Conservation (phyloP, 768 basidiomycete species). For the Rhodotorula diobovata region DNA sequence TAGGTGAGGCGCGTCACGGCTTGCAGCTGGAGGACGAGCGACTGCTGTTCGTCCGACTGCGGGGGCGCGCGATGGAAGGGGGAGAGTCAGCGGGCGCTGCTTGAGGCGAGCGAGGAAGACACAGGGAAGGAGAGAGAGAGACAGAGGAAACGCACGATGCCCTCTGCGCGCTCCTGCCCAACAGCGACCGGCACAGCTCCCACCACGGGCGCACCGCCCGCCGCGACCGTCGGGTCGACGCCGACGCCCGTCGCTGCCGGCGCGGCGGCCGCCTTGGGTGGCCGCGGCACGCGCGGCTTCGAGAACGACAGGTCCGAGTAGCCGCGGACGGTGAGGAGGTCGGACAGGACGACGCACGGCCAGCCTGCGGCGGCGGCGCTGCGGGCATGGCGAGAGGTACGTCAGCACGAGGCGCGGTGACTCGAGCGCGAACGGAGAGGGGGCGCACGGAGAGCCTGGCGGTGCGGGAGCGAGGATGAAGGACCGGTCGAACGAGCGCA, state of each 20-base stretch:
- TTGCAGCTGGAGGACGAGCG: conserved; percentile 65
- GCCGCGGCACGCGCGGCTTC: conserved; percentile 51
- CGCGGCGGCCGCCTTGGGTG: conserved; percentile 42
- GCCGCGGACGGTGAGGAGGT: conserved; percentile 74
- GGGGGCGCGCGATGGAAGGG: not conserved
- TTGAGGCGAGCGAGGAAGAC: not conserved
- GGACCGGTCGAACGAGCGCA: conserved; percentile 88
- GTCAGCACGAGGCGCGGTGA: not conserved
- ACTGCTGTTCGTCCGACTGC: conserved; percentile 67
- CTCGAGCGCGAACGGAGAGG: rapidly evolving
- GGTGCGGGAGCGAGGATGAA: conserved; percentile 78
- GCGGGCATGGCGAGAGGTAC: conserved; percentile 22
- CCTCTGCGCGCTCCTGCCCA: conserved; percentile 27
- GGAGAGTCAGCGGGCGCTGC: not conserved
- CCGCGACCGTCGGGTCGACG: conserved; percentile 1
- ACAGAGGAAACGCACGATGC: conserved; percentile 20
- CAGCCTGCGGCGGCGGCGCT: conserved; percentile 79
- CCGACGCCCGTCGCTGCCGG: conserved; percentile 42
- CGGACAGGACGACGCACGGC: conserved; percentile 84
- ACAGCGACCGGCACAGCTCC: not conserved
- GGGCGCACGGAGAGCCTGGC: conserved; percentile 73
- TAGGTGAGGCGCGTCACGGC: conserved; percentile 72
- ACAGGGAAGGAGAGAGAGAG: no score
- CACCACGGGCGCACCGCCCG: not conserved
- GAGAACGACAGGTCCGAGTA: conserved; percentile 80